A percentile compares a stretch with the other conserved stretches of the same genome.
phyloP scores from a whole-genome alignment of 305 asterid species.

The Fraxinus greggii region DNA sequence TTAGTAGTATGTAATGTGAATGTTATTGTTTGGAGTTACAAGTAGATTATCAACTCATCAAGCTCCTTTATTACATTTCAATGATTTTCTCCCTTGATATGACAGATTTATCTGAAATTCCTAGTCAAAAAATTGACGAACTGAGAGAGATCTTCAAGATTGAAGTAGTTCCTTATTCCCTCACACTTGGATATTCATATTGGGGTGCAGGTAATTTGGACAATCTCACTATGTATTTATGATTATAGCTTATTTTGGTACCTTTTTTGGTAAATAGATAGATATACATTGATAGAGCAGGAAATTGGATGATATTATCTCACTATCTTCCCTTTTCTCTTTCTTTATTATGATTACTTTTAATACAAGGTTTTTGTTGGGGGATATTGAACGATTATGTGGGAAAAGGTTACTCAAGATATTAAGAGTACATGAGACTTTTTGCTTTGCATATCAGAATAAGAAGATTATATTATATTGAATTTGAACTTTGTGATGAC shows the following conservation, averaged over 20 bases:
- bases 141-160: conserved; percentile 62
- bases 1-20: neutral
- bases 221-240: neutral
- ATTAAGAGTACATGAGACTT: neutral
- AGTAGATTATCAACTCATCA: neutral
- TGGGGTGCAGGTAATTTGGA: conserved; percentile 58
- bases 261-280: neutral
- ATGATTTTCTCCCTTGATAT: neutral
- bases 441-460: neutral
- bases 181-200: conserved; percentile 82
- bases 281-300: neutral
- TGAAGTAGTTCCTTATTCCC: conserved; percentile 66
- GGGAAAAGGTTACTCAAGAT: neutral
- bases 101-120: conserved; percentile 77
- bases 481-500: neutral
- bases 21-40: conserved; percentile 5
- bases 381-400: neutral
- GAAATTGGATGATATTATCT: neutral
- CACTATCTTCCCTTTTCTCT: neutral
- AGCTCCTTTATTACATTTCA: neutral
- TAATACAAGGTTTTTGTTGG: neutral
- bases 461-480: neutral
- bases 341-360: neutral
- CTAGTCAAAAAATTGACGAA: conserved; percentile 60
- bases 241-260: neutral